A percentile compares a stretch with the other conserved stretches of the same genome.
These are phyloP conservation scores for Moesziomyces aphidis DNA, from an alignment of 1,284 basidiomycete genomes.

Conservation along the genomic window DNA sequence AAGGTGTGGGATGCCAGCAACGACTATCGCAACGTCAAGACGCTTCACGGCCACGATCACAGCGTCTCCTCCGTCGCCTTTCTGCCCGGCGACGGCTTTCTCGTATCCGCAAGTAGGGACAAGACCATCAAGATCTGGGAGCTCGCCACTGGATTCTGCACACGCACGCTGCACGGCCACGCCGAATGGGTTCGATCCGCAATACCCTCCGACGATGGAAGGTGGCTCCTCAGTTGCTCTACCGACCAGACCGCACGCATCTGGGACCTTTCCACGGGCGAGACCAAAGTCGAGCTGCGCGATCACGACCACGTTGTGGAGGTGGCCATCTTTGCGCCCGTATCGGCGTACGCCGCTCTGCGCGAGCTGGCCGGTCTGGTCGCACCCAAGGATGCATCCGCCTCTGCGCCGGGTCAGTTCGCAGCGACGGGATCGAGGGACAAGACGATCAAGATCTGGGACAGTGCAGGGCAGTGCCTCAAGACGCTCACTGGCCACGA, in stretches of 20 bases:
- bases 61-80: conserved; percentile 86
- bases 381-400: conserved; percentile 65
- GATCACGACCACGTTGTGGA: conserved; percentile 91
- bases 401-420: conserved; percentile 72
- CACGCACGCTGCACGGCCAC: conserved; percentile 71
- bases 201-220: conserved; percentile 80
- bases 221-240: conserved; percentile 80
- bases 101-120: conserved; percentile 88
- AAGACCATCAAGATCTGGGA: conserved; percentile 88
- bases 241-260: conserved; percentile 88
- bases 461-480: conserved; percentile 80
- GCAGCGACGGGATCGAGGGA: conserved; percentile 86
- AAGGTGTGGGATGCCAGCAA: conserved; percentile 91
- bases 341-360: conserved; percentile 79
- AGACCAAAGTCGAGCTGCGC: conserved; percentile 83
- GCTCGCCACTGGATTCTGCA: conserved; percentile 77
- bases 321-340: conserved; percentile 83
- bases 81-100: conserved; percentile 82
- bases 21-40: conserved; percentile 88
- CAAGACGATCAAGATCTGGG: conserved; percentile 89
- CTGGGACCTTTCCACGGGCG: conserved; percentile 81
- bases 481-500: conserved; percentile 71
- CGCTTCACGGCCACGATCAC: conserved; percentile 89
- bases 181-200: conserved; percentile 78
- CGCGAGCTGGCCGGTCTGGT: conserved; percentile 80